Percentiles rank a stretch among this genome's conserved stretches.
These are phyloP conservation scores for Cyberlindnera xylosilytica DNA, from an alignment of 805 yeast species.

Conservation along the genomic window DNA sequence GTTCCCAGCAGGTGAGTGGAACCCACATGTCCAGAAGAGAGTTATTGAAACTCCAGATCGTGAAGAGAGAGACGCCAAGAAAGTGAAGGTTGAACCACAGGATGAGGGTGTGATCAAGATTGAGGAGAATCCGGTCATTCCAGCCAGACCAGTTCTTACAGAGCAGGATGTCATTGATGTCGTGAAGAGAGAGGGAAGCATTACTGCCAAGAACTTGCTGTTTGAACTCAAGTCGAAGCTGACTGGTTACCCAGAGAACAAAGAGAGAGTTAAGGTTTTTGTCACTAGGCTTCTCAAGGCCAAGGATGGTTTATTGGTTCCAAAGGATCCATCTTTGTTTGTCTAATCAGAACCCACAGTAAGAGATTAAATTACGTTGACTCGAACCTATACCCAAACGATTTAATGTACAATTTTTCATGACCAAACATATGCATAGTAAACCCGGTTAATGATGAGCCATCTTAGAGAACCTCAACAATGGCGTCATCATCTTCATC, in stretches of 20 bases:
- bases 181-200: constrained; percentile 42
- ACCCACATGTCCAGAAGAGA: constrained; percentile 50
- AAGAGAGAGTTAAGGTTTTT: constrained; percentile 52
- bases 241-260: constrained; percentile 57
- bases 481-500: constrained; percentile 25
- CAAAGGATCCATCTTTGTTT: constrained; percentile 9
- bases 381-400: too few relatives aligned
- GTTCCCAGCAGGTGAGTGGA: constrained; percentile 85
- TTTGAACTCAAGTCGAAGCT: constrained; percentile 59
- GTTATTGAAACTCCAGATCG: constrained; percentile 27
- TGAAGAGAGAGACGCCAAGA: constrained; percentile 35
- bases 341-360: background rate
- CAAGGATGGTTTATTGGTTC: constrained; percentile 32
- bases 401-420: background rate
- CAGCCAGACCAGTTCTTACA: constrained; percentile 38
- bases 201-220: constrained; percentile 62
- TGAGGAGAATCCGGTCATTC: constrained; percentile 12
- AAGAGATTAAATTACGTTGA: too few relatives aligned
- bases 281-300: constrained; percentile 57
- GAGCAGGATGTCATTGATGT: constrained; percentile 68
- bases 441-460: too few relatives aligned
- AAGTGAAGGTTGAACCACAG: constrained; percentile 34
- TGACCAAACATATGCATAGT: too few relatives aligned
- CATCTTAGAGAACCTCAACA: constrained; percentile 14
- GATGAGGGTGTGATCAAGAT: constrained; percentile 8